Base-by-base conservation (phyloP, 225 moss, liverwort and hornwort genomes). In the Marchantia paleacea region DNA sequence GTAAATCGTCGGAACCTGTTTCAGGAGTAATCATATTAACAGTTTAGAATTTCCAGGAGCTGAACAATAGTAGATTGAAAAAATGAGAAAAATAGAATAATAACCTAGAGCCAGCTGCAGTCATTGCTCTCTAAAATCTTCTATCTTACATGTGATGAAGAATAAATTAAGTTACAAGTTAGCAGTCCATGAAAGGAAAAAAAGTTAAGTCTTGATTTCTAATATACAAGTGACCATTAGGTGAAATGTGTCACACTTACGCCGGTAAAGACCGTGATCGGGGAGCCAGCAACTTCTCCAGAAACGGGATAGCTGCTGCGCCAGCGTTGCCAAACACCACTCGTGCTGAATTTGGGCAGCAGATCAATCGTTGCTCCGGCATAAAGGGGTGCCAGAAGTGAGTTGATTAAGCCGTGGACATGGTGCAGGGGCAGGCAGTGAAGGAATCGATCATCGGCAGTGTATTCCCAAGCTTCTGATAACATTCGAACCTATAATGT, bases 391-490 rank as follows among this genome's bases (percentile, higher is more conserved):
- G 97, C 88, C 73, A 97, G 89, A 77, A 97, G 86, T 60, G 84
- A 84, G 75, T 97, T 97, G 85, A 97, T 85, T 86, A 97, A 87
- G 75, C 97, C 97, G 82, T 97, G 97, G 55, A 97, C 92, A 90
- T 97, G 97, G 62, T 97, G 97, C 83, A 97, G 84, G 81, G 97
- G 97, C 77, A 97, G 90, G 66, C 93, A 93, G 84, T 97, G 89
- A 18, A 97, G 93, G 81, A 97, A 89, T 72, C 92, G 90, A 80
- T 97, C 97, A 72, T 81, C 75, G 10, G 91, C 83, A 64, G 91
- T 86, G 75, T 94, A 94, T 53, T 85, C 87, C 95, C 97, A 97
- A 31, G 91, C 84, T 77, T 97, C 82, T 65, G 91, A 89, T 83
- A 97, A 88, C 90, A 93, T 90, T 78, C 80, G 86, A 19, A 94